These are phyloP conservation scores for Boletus subparvulus DNA, from an alignment of 768 basidiomycete genomes.

Conservation along the genomic window DNA sequence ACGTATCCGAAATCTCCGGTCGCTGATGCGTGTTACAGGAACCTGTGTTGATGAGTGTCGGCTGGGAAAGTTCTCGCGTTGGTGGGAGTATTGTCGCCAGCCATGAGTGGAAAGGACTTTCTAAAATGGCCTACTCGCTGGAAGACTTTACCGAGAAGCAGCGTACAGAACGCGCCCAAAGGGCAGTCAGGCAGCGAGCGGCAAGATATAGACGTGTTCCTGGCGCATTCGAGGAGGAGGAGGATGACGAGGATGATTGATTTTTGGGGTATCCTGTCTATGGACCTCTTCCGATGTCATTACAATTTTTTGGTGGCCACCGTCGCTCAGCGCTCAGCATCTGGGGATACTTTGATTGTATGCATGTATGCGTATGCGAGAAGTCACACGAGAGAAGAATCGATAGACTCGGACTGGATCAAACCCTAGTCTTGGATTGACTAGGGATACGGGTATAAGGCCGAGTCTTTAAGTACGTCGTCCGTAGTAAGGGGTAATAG, in stretches of 20 bases:
- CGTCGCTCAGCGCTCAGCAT: background rate
- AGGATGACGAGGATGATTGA: conserved; percentile 1
- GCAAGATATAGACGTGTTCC: conserved; percentile 19
- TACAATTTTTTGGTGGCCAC: background rate
- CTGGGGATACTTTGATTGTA: too few relatives aligned
- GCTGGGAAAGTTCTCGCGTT: conserved; percentile 65
- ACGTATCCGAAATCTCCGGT: background rate
- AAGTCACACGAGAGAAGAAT: too few relatives aligned
- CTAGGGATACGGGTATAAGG: too few relatives aligned
- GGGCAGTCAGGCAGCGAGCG: conserved; percentile 6
- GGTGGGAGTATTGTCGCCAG: conserved; percentile 79
- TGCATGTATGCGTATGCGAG: too few relatives aligned
- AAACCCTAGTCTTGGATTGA: too few relatives aligned
- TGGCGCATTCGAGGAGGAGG: conserved; percentile 30
- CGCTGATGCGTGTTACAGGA: conserved; percentile 44
- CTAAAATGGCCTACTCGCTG: conserved; percentile 62
- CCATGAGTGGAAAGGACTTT: conserved; percentile 95
- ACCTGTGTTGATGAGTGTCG: conserved; percentile 89
- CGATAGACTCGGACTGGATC: too few relatives aligned
- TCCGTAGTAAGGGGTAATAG: too few relatives aligned
- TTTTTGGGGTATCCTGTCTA: too few relatives aligned
- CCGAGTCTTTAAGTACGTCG: too few relatives aligned
- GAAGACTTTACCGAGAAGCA: conserved; percentile 75
- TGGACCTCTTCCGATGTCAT: background rate
- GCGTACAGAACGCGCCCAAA: conserved; percentile 34